Evolutionary conservation across 129 eudicot species (phyloP), one percentile per base, ranked within the genome.

Genomic region (Flaveria brownii): DNA sequence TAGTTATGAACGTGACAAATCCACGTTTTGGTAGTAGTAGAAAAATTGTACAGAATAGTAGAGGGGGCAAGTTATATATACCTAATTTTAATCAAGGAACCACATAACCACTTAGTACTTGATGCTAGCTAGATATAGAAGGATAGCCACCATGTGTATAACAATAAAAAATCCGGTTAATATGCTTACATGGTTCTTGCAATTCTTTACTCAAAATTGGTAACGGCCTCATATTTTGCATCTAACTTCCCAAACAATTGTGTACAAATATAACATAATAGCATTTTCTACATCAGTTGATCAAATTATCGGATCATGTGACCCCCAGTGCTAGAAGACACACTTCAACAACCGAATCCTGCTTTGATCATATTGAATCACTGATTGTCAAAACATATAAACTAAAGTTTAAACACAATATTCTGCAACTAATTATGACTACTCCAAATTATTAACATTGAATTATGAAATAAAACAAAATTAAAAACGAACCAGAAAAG

Each of bases 231-330:
- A 2, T 18, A 2, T 17, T 3, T 20, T 17, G 72, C 55, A 43
- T 68, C 17, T 68, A 68, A 18, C 43, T 68, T 68, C n/a, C 36
- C 33, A 43, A 20, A 66, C 15, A 17, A 66, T 16, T 64, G 23
- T 39, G 12, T 16, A 65, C 70, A 65, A n/a, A 66, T 16, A 20
- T 4, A 52, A 66, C 43, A 77, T 17, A 16, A n/a, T 6, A 30
- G 20, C 26, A 20, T 77, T 18, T 68, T 68, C 2, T 43, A 77
- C 28, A 9, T 42, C n/a, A 39, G 55, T 77, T 57, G 57, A 70
- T 70, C 77, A 46, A 70, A 68, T 54, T 54, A 54, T 68, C 28
- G 65, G 61, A 67, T 55, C 46, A 68, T 23, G 75, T 68, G 57
- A 65, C 23, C 10, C 1, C 0, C 0, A 33, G 39, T 33, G 23